These are phyloP conservation scores for Xylaria digitata DNA, from an alignment of 2,329 filamentous ascomycete species.

Conservation along the genomic window DNA sequence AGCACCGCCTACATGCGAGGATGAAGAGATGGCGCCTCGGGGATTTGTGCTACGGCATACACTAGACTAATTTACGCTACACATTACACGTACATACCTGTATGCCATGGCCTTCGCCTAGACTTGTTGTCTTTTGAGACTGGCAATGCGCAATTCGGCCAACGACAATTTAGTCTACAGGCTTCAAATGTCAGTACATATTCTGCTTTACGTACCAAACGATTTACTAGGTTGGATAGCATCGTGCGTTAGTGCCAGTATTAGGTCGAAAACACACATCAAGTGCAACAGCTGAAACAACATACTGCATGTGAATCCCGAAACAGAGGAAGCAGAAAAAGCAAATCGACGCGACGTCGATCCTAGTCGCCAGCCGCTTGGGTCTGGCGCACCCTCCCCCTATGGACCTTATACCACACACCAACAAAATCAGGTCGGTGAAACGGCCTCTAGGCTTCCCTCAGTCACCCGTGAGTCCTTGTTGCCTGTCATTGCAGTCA, in stretches of 20 bases:
- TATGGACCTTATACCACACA: constrained; percentile 4
- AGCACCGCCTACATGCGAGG: constrained; percentile 33
- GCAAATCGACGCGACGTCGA: constrained; percentile 29
- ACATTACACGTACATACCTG: background rate
- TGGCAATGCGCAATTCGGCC: constrained; percentile 8
- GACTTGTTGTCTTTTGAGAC: background rate
- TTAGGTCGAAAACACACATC: constrained; percentile 21
- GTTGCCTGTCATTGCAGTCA: no score
- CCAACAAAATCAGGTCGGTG: background rate
- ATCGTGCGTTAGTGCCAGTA: constrained; percentile 12
- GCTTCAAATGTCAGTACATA: constrained; percentile 5
- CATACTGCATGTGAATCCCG: constrained; percentile 25
- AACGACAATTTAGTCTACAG: background rate
- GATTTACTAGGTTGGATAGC: constrained; percentile 1
- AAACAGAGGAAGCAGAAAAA: constrained; percentile 28
- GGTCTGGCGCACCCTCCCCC: constrained; percentile 20
- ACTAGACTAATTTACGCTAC: constrained; percentile 1
- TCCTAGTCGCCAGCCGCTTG: constrained; percentile 27
- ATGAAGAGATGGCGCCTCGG: constrained; percentile 37
- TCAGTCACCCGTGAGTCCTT: background rate
- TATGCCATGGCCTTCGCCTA: constrained; percentile 3
- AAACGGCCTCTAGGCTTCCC: constrained; percentile 19
- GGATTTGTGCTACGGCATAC: constrained; percentile 28
- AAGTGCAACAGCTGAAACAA: constrained; percentile 31
- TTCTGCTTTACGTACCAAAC: constrained; percentile 14